Percentiles rank a stretch among this genome's conserved stretches.
phyloP scores from a whole-genome alignment of 208 protist species.

The Endotrypanum monterogeii region DNA sequence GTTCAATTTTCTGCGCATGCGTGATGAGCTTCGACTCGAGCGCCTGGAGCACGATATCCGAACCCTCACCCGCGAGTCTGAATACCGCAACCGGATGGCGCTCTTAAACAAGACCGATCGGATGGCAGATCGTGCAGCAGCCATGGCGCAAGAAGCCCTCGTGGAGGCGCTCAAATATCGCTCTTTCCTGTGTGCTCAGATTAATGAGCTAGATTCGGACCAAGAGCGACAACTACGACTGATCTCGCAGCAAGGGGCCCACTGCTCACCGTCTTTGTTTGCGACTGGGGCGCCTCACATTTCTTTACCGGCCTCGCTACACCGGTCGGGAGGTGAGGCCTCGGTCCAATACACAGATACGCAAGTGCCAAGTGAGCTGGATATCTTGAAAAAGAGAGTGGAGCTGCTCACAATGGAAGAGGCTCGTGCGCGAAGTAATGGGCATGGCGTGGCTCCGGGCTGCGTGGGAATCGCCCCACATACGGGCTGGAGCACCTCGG shows the following conservation, averaged over 20 bases:
- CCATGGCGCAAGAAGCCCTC: slow-evolving; percentile 32
- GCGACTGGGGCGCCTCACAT: background rate
- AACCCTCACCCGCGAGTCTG: slow-evolving; percentile 40
- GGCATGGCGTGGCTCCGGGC: slow-evolving; percentile 1
- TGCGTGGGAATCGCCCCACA: background rate
- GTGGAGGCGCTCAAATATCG: slow-evolving; percentile 43
- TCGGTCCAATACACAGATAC: background rate
- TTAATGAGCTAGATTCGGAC: slow-evolving; percentile 25
- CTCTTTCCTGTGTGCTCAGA: slow-evolving; percentile 30
- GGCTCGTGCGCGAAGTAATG: slow-evolving; percentile 30
- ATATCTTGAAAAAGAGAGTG: slow-evolving; percentile 54
- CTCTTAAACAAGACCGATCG: slow-evolving; percentile 25
- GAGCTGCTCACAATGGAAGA: slow-evolving; percentile 57
- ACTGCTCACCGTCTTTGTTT: background rate
- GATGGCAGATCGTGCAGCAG: slow-evolving; percentile 33
- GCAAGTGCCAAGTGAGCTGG: slow-evolving; percentile 39
- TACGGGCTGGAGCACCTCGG: background rate
- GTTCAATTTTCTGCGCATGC: slow-evolving; percentile 29
- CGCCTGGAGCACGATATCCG: slow-evolving; percentile 53
- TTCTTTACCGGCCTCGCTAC: background rate
- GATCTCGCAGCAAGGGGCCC: slow-evolving; percentile 22
- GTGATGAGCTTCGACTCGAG: slow-evolving; percentile 46
- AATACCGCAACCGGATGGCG: slow-evolving; percentile 40
- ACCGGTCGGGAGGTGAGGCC: background rate
- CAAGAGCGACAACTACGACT: slow-evolving; percentile 35